Evolutionary conservation across 140 eudicot genomes (phyloP), one percentile per base, ranked within the genome.

Genomic region (Oenanthe javanica): DNA sequence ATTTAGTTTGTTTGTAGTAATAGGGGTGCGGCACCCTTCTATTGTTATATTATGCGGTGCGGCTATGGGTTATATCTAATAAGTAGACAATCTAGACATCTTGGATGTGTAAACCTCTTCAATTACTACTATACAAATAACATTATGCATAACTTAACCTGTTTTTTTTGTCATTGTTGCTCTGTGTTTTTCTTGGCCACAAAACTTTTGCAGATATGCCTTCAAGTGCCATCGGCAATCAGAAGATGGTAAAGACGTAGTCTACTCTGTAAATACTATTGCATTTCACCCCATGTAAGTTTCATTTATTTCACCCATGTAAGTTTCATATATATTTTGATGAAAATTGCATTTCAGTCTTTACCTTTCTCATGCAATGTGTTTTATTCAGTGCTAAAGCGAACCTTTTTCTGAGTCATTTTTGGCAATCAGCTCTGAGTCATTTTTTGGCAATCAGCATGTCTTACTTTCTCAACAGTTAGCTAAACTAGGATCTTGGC

Each of bases 221-320:
- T 95, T 95, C 86, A 95, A 95, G 83, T 95, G 99, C 84, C 99
- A 95, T 85, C 86, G 99, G 48, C 93, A 92, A 86, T 88, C 97
- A 49, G 99, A 95, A 84, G 97, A 90, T 57, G 99, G 99, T 83
- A 89, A 90, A 76, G 99, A 95, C 77, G 88, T 95, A 72, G 98
- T 95, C 61, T 91, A 90, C 91, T 96, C 99, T 49, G 99, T 95
- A 63, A 95, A 95, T 70, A 85, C 97, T 79, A 92, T 95, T 55
- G 93, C 98, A n/a, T 95, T 90, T 84, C 99, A 95, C 86, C 97
- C 99, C 18, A 91, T 92, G 97, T 95, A 87, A 88, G 97, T 82
- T 84, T 51, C 31, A 14, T 51, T n/a, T 16, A n/a, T 95, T 90
- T 84, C 99, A 95, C 86, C 97, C 99, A 91, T 92, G 97, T 95